phyloP scores from a whole-genome alignment of 2,329 filamentous ascomycete genomes.

The Trichophyton simii region DNA sequence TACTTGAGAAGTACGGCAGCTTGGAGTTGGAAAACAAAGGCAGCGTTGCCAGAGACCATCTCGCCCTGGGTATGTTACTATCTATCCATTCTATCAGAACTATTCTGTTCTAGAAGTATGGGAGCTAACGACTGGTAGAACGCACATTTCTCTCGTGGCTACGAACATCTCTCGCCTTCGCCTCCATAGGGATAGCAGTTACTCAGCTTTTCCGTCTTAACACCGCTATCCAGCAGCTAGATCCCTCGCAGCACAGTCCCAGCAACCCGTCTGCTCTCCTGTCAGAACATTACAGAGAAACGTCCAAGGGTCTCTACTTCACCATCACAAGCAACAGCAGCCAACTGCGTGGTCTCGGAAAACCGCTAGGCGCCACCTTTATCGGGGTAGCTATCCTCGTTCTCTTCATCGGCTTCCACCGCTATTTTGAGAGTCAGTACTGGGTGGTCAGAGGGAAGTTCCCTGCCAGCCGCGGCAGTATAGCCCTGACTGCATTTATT shows the following conservation, averaged over 20 bases:
- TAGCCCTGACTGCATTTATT: constrained; percentile 45
- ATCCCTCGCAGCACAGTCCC: constrained; percentile 10
- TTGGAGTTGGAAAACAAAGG: constrained; percentile 55
- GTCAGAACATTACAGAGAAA: constrained; percentile 14
- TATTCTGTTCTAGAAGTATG: not conserved
- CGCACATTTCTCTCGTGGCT: constrained; percentile 59
- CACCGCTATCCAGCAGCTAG: constrained; percentile 30
- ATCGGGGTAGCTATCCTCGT: constrained; percentile 49
- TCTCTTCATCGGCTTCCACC: constrained; percentile 49
- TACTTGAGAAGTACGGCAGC: constrained; percentile 45
- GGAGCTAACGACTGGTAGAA: constrained; percentile 30
- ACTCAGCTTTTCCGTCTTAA: constrained; percentile 56
- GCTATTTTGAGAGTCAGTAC: constrained; percentile 55
- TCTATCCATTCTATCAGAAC: constrained; percentile 3
- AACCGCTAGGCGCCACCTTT: constrained; percentile 53
- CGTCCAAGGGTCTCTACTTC: constrained; percentile 15
- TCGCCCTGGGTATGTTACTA: constrained; percentile 42
- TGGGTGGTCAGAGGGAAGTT: constrained; percentile 56
- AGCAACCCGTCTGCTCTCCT: constrained; percentile 15
- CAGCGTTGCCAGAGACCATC: constrained; percentile 52
- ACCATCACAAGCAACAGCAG: constrained; percentile 10
- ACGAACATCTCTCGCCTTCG: constrained; percentile 52
- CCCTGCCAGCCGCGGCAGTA: constrained; percentile 49
- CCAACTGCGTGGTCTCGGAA: constrained; percentile 41
- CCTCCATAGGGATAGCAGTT: constrained; percentile 52